Percentiles rank a stretch among this genome's conserved stretches.
These are phyloP conservation scores for Emericellopsis terricola DNA, from an alignment of 495 filamentous ascomycete species.

Conservation along the genomic window DNA sequence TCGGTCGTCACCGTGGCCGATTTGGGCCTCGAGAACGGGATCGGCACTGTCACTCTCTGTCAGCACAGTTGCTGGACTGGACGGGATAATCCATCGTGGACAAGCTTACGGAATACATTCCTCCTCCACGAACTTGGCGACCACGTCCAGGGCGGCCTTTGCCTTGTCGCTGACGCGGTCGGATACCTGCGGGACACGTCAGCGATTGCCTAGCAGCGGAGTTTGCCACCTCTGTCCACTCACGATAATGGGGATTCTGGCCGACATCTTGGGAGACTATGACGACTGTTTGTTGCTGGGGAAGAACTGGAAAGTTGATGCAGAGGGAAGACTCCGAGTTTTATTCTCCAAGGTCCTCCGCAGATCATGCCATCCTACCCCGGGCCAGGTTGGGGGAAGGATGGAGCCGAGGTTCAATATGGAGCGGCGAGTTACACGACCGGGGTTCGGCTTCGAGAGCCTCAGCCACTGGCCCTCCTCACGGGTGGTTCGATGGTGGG, in stretches of 20 bases:
- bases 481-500: too few relatives aligned
- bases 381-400: too few relatives aligned
- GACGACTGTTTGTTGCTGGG: background rate
- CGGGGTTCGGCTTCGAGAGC: too few relatives aligned
- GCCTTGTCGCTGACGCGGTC: conserved; percentile 62
- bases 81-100: conserved; percentile 8
- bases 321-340: too few relatives aligned
- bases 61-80: conserved; percentile 5
- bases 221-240: conserved; percentile 9
- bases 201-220: conserved; percentile 6
- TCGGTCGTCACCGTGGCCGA: conserved; percentile 55
- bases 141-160: conserved; percentile 46
- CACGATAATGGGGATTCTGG: conserved; percentile 50
- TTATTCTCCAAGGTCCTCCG: too few relatives aligned
- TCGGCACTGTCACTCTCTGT: conserved; percentile 37
- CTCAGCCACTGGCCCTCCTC: too few relatives aligned
- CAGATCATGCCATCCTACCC: too few relatives aligned
- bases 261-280: conserved; percentile 31
- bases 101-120: conserved; percentile 61
- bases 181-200: conserved; percentile 23
- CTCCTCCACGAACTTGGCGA: conserved; percentile 92
- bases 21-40: conserved; percentile 55
- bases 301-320: background rate
- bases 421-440: too few relatives aligned
- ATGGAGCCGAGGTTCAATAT: too few relatives aligned